Percentiles rank a stretch among this genome's conserved stretches.
Conservation (phyloP, 345 rosid genomes). For the Fremontodendron californicum region DNA sequence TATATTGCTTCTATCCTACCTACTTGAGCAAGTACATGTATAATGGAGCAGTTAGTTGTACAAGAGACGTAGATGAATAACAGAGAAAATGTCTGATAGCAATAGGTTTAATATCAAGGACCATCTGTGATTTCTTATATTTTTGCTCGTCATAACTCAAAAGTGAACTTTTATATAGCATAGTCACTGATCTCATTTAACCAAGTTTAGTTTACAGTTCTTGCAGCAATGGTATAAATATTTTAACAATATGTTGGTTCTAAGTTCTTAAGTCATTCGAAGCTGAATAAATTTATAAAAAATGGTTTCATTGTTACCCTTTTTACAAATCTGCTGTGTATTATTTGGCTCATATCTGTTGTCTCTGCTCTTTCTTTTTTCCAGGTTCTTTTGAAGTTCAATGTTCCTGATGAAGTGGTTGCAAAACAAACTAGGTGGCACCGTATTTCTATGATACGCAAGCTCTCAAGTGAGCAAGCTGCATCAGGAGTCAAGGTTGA, state of each 20-base stretch:
- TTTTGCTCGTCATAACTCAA: not conserved
- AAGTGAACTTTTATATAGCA: not conserved
- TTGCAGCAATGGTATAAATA: not conserved
- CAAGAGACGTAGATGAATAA: not conserved
- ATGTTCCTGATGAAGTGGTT: conserved; percentile 83
- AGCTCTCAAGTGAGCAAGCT: conserved; percentile 99
- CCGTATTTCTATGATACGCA: conserved; percentile 97
- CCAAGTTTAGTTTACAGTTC: not conserved
- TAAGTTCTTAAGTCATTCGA: not conserved
- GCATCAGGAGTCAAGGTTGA: conserved; percentile 93
- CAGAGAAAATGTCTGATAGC: not conserved
- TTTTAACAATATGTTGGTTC: not conserved
- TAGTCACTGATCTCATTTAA: not conserved
- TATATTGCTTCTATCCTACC: not conserved
- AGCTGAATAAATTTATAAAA: not conserved
- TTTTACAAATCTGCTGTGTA: not conserved
- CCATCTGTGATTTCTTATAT: not conserved
- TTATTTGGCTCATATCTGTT: not conserved
- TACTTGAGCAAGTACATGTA: not conserved
- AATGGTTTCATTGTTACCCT: not conserved
- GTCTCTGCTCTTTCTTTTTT: conserved; percentile 4
- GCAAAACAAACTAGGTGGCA: conserved; percentile 98
- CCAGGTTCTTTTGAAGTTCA: conserved; percentile 93
- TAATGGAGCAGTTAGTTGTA: not conserved
- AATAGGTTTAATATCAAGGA: not conserved